phyloP scores from a whole-genome alignment of 2,329 filamentous ascomycete species.

The Aspergillus carbonarius region DNA sequence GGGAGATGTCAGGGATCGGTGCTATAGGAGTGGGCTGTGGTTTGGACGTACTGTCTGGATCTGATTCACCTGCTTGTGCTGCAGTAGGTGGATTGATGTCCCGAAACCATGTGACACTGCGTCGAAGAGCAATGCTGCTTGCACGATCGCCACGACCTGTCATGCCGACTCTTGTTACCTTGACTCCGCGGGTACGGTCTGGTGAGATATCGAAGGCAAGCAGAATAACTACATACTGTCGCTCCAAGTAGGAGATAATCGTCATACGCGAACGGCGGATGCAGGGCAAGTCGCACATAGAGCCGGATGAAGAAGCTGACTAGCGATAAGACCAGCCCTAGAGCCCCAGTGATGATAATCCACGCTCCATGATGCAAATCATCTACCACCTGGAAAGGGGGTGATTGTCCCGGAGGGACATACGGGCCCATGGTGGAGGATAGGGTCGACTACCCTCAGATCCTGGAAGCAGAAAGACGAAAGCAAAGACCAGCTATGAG shows the following conservation, averaged over 20 bases:
- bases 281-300: slow-evolving; percentile 36
- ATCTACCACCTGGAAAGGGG: slow-evolving; percentile 41
- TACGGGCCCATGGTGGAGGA: slow-evolving; percentile 26
- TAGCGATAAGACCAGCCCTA: slow-evolving; percentile 39
- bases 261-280: slow-evolving; percentile 33
- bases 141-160: slow-evolving; percentile 31
- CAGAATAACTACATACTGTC: slow-evolving; percentile 24
- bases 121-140: slow-evolving; percentile 32
- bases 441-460: neutral
- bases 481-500: neutral
- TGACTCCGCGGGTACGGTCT: neutral
- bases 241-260: slow-evolving; percentile 35
- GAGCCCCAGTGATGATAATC: slow-evolving; percentile 39
- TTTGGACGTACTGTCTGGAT: slow-evolving; percentile 28
- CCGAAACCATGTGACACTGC: slow-evolving; percentile 35
- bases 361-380: slow-evolving; percentile 40
- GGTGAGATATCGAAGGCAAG: neutral
- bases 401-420: slow-evolving; percentile 35
- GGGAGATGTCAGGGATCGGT: neutral
- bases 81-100: slow-evolving; percentile 31
- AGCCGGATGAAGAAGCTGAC: slow-evolving; percentile 38
- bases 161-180: neutral
- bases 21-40: neutral
- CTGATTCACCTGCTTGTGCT: slow-evolving; percentile 19
- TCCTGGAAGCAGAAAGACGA: neutral